Evolutionary conservation across 2,329 filamentous ascomycete species (phyloP), one percentile per base, ranked within the genome.

Genomic region (Aureobasidium sp.): DNA sequence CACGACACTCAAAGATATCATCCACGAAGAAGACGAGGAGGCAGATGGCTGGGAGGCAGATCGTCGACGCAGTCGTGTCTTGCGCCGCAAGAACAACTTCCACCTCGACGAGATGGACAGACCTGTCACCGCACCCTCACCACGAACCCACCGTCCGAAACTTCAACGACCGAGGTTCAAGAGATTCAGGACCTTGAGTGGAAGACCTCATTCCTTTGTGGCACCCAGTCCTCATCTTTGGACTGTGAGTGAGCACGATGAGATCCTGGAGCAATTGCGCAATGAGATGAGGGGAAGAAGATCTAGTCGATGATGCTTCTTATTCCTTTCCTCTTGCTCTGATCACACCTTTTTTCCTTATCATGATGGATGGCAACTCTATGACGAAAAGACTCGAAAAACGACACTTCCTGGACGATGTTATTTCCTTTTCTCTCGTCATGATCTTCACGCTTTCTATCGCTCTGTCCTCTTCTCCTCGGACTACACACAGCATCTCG

Each of bases 151-250:
- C n/a, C 44, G 57, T n/a, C 57, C 57, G 1, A 60, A 60, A 27
- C 56, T 48, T 17, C 53, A 60, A 60, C 42, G 61, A 29, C 62
- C 62, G 45, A 68, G 72, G n/a, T 53, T 35, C 33, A 63, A 52
- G 19, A 68, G 69, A 35, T 71, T 70, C 40, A 68, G 74, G 17
- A 75, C 73, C 11, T 68, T 74, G 8, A 74, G 71, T 29, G 74
- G 74, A 17, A 71, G 74, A 54, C 70, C 72, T 22, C 74, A 76
- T 64, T 75, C 74, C 52, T 77, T 74, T 72, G 67, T 73, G 22
- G 75, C 75, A 59, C 75, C 75, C 15, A 74, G 73, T 62, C 71
- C 71, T 1, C 74, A 75, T 54, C 68, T 77, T 0, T 77, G 75
- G 67, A 76, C 74, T 22, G 73, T 77, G 31, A 70, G 73, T 48